Evolutionary conservation across 2,329 filamentous ascomycete species (phyloP).

Genomic region (Monilinia laxa): DNA sequence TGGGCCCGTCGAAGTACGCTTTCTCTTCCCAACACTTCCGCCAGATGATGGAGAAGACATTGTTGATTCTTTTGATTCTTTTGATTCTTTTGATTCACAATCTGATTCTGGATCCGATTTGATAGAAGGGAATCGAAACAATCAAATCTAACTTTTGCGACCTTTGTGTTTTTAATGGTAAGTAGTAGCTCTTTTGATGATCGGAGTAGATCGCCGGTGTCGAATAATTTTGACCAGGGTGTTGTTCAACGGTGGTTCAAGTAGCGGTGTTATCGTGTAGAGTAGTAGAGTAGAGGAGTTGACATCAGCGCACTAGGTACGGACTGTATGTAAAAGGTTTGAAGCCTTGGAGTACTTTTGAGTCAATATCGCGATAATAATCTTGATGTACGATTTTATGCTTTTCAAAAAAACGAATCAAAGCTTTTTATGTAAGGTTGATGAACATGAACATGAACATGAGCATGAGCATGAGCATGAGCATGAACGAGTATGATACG

Average conservation of each 20-base stretch:
- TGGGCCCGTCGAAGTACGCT: slow-evolving; percentile 62
- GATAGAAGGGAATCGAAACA: slow-evolving; percentile 3
- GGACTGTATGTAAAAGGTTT: background rate
- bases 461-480: no score
- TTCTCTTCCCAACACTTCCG: slow-evolving; percentile 66
- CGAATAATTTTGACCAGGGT: slow-evolving; percentile 16
- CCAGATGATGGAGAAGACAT: slow-evolving; percentile 43
- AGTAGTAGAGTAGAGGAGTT: background rate
- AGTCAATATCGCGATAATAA: background rate
- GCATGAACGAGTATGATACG: background rate
- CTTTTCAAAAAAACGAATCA: background rate
- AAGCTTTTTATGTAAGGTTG: slow-evolving; percentile 8
- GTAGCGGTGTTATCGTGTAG: background rate
- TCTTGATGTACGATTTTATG: background rate
- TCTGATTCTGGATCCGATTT: background rate
- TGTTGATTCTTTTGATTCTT: background rate
- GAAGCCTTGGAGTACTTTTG: background rate
- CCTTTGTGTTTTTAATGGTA: background rate
- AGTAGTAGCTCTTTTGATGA: background rate
- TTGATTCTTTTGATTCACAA: no score
- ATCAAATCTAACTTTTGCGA: background rate
- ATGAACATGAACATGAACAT: background rate
- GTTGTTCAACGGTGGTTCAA: background rate
- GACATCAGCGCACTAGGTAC: background rate
- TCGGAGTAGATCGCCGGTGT: slow-evolving; percentile 6